Evolutionary conservation across 129 eudicot genomes (phyloP), one percentile per base, ranked within the genome.

Genomic region (Dittrichia graveolens): DNA sequence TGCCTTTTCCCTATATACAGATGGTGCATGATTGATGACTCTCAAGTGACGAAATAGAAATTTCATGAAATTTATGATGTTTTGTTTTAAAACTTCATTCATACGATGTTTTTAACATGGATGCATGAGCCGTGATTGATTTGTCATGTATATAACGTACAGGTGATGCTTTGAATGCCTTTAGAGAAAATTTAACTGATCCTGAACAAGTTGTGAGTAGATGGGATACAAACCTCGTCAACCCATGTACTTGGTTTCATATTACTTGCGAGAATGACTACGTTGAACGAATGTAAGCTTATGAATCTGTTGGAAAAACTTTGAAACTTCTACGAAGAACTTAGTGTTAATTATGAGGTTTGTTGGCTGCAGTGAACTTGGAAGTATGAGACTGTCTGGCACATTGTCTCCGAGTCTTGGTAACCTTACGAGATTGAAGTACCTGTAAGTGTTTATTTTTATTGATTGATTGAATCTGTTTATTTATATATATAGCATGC

Each of bases 211-310:
- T 85, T 40, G 82, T 88, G 6, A 76, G 80, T 74, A 88, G 88
- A 65, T 88, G 95, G 95, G 83, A 88, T 72, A 41, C 83, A 3
- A 83, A 88, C 12, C 84, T 83, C 72, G 88, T 83, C 34, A 88
- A 88, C 72, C 95, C 95, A 14, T 88, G 95, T 75, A 85, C 83
- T 67, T 88, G 95, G 95, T 75, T 80, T 76, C 95, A 88, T 56
- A 81, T 88, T 8, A 88, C 95, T 4, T 88, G 95, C 85, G 80
- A 85, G 76, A 71, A 31, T 45, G 78, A 80, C 53, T 82, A 86
- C 59, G 95, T 88, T 76, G 85, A 85, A 8, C 77, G 90, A 85
- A 81, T 88, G 95, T 88, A 72, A 80, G 95, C 72, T 61, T 69
- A 41, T 18, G 15, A 5, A 52, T 69, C 49, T 4, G 31, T 62